Evolutionary conservation across 1,284 basidiomycete genomes (phyloP), one percentile per base, ranked within the genome.

Genomic region (Leccinum solheimii): DNA sequence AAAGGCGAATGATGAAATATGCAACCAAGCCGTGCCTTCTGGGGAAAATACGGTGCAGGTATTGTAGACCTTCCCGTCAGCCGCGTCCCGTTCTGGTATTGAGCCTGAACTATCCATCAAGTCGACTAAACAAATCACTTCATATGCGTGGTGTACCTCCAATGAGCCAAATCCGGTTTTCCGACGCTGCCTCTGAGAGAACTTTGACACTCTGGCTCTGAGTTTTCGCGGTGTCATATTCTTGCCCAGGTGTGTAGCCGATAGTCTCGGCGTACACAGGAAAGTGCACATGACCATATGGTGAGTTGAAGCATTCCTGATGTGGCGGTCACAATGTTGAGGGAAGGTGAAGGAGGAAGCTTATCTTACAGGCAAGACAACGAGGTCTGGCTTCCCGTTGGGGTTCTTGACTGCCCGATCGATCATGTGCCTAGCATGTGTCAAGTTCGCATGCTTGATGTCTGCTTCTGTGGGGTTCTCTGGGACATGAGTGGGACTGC

Each of bases 221-320:
- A 32, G 86, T 87, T 40, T 81, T 78, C 0, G 77, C 75, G 5
- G 83, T 72, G 62, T 91, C 82, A 65, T 90, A 92, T 1, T 79
- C 71, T 66, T 81, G 74, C 3, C 83, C 86, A 45, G 79, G 78
- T 6, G 72, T 80, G 69, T 80, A 90, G 9, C 80, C 86, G 56
- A 98, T 92, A 2, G 78, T 81, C 77, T 98, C 95, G 1, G 93
- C 91, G 69, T 96, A 93, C 27, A 87, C 81, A 0, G 92, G 88
- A 72, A 97, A 97, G 71, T 91, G 86, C 5, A 83, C 81, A 64
- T 93, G 89, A 0, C 96, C 96, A 71, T 99, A 99, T 0, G 96
- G 95, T 13, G 94, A 96, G 77, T 99, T 99, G 82, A 99, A 99
- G 79, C 95, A 95, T 83, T 99, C 97, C 88, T 96, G 69, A 23